Conservation (phyloP, 208 protist genomes). For the Trichomonas vaginalis region DNA sequence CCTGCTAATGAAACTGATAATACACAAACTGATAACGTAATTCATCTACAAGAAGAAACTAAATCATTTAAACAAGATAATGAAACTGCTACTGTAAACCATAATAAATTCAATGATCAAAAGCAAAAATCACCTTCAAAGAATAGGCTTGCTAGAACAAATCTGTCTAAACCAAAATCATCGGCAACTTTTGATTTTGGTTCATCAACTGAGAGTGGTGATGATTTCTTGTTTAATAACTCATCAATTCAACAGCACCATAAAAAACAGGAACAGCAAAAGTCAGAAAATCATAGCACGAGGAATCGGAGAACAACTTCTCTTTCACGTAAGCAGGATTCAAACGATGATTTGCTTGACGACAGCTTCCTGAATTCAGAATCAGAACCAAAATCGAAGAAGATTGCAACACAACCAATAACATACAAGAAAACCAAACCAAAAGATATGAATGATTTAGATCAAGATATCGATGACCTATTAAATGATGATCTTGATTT, state of each 20-base stretch:
- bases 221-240: neutral
- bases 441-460: neutral
- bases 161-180: neutral
- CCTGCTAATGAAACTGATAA: too few species aligned
- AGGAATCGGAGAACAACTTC: neutral
- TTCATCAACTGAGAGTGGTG: neutral
- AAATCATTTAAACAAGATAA: too few species aligned
- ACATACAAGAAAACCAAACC: neutral
- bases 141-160: neutral
- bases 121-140: neutral
- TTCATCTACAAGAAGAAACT: too few species aligned
- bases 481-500: neutral
- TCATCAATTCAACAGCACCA: neutral
- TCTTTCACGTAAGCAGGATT: neutral
- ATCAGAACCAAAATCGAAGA: neutral
- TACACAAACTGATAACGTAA: too few species aligned
- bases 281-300: neutral
- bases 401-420: neutral
- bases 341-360: neutral
- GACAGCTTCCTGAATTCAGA: neutral
- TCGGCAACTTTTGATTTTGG: neutral
- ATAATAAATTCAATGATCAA: neutral
- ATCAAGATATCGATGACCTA: neutral
- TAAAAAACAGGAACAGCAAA: neutral
- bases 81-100: too few species aligned